Conservation (phyloP, 805 yeast genomes). For the Zygosaccharomyces kombuchaensis region DNA sequence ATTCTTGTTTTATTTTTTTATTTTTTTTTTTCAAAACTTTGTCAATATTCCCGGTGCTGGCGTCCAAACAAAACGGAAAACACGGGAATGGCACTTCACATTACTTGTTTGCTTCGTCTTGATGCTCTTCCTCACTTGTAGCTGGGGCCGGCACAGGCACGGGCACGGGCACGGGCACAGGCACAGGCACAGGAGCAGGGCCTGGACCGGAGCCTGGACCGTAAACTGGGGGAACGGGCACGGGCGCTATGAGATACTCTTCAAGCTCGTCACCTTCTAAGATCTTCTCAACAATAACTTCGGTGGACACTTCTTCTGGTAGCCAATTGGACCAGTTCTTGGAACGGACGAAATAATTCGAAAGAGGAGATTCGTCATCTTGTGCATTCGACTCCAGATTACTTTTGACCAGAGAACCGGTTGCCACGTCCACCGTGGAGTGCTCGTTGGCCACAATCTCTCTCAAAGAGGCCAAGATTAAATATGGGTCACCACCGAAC, state of each 20-base stretch:
- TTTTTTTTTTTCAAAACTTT: not conserved
- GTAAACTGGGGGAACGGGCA: slow-evolving; percentile 3
- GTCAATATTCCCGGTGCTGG: not conserved
- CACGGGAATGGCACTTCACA: not conserved
- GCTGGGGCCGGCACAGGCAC: not conserved
- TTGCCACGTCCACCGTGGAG: slow-evolving; percentile 30
- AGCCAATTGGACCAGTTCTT: slow-evolving; percentile 27
- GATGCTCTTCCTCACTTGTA: not conserved
- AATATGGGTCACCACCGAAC: slow-evolving; percentile 48
- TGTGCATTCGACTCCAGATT: slow-evolving; percentile 4
- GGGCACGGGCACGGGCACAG: not conserved
- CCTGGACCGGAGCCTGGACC: slow-evolving; percentile 1
- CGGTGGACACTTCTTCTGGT: slow-evolving; percentile 20
- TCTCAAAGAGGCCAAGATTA: slow-evolving; percentile 38
- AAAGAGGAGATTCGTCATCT: slow-evolving; percentile 13
- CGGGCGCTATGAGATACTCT: slow-evolving; percentile 18
- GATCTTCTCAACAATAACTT: slow-evolving; percentile 19
- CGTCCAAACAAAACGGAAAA: too few relatives aligned
- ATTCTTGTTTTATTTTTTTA: not conserved
- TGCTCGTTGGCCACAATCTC: slow-evolving; percentile 31
- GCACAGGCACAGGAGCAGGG: slow-evolving; percentile 1
- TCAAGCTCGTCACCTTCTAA: slow-evolving; percentile 26
- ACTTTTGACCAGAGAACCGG: slow-evolving; percentile 15
- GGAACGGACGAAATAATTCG: slow-evolving; percentile 30
- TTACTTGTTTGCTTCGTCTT: slow-evolving; percentile 1